Evolutionary conservation across 768 basidiomycete genomes (phyloP).

Genomic region (Infundibulicybe gibba): DNA sequence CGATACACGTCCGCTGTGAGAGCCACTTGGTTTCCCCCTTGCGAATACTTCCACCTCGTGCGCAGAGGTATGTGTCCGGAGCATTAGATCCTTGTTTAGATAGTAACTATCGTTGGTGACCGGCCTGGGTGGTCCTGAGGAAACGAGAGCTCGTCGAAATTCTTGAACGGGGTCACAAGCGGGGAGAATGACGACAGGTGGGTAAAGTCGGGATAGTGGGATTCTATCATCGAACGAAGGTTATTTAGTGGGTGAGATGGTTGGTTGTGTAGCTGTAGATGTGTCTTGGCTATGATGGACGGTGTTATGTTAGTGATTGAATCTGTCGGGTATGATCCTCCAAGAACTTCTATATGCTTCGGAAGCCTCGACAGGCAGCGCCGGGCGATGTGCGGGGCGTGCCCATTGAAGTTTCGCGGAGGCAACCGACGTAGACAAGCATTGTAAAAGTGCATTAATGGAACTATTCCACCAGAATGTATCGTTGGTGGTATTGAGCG

Average conservation of each 20-base stretch:
- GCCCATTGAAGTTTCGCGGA: constrained; percentile 2
- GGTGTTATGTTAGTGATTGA: constrained; percentile 80
- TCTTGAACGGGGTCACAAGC: constrained; percentile 84
- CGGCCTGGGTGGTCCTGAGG: constrained; percentile 92
- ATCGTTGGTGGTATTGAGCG: too few relatives aligned
- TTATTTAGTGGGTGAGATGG: constrained; percentile 85
- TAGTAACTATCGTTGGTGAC: constrained; percentile 93
- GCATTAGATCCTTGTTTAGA: constrained; percentile 84
- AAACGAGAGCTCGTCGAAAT: constrained; percentile 97
- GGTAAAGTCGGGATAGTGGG: constrained; percentile 73
- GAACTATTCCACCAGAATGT: too few relatives aligned
- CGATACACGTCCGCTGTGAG: constrained; percentile 96
- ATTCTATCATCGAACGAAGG: constrained; percentile 79
- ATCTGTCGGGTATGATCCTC: constrained; percentile 73
- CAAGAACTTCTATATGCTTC: constrained; percentile 47
- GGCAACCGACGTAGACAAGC: not conserved
- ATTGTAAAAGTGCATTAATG: too few relatives aligned
- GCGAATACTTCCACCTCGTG: constrained; percentile 93
- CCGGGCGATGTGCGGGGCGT: constrained; percentile 6
- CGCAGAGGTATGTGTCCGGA: constrained; percentile 97
- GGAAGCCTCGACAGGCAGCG: constrained; percentile 12
- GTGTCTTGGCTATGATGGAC: constrained; percentile 79
- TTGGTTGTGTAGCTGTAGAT: constrained; percentile 69
- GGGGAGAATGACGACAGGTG: constrained; percentile 80
- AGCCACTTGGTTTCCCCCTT: constrained; percentile 80